Conservation (phyloP, 164 flowering plant species). For the Piper betle region DNA sequence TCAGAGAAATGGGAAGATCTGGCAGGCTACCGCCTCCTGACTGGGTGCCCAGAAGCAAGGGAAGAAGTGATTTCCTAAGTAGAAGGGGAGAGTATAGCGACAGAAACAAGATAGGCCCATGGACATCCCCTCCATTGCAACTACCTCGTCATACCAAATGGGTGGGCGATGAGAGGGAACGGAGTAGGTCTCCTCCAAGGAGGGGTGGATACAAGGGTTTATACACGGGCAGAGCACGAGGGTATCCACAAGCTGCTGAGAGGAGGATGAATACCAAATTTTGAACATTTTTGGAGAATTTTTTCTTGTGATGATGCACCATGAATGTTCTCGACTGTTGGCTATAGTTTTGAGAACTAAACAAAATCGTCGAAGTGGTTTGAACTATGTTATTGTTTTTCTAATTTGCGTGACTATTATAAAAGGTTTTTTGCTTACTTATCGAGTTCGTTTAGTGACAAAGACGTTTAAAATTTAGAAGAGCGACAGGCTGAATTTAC, state of each 20-base stretch:
- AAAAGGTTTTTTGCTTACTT: too few relatives aligned
- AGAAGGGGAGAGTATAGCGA: conserved; percentile 44
- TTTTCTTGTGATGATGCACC: too few relatives aligned
- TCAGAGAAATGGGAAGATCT: conserved; percentile 41
- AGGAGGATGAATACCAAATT: conserved; percentile 10
- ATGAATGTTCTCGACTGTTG: too few relatives aligned
- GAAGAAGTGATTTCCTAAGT: conserved; percentile 31
- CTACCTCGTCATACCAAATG: conserved; percentile 41
- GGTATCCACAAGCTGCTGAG: conserved; percentile 33
- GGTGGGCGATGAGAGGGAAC: conserved; percentile 48
- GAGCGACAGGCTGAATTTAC: too few relatives aligned
- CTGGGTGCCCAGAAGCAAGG: conserved; percentile 43
- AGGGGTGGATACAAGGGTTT: conserved; percentile 38
- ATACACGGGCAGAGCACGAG: conserved; percentile 45
- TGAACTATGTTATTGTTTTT: too few relatives aligned
- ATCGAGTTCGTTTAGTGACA: too few relatives aligned
- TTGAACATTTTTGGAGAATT: background rate
- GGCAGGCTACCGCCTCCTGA: conserved; percentile 42
- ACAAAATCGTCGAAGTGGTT: too few relatives aligned
- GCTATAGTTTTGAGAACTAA: too few relatives aligned
- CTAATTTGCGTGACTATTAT: too few relatives aligned
- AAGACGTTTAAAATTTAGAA: too few relatives aligned
- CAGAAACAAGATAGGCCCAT: conserved; percentile 10
- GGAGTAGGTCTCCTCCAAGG: conserved; percentile 76
- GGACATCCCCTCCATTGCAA: conserved; percentile 33